Percentiles rank a stretch among this genome's conserved stretches.
Evolutionary conservation across 2,329 filamentous ascomycete species (phyloP).

Genomic region (Aaosphaeria pasadenensis): DNA sequence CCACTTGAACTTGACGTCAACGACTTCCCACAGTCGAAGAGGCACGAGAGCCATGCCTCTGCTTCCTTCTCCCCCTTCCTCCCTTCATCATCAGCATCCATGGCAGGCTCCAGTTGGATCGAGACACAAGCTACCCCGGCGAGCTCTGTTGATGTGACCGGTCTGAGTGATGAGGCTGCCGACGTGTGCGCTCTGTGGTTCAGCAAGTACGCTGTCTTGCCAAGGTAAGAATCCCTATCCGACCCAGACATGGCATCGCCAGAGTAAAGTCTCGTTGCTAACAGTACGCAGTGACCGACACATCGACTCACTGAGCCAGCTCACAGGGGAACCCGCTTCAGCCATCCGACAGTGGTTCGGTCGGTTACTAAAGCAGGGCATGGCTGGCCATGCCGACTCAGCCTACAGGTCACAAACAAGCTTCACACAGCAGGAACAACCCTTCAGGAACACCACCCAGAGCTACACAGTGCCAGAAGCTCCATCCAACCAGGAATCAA

Average conservation of each 20-base stretch:
- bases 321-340: slow-evolving; percentile 30
- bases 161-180: slow-evolving; percentile 34
- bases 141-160: slow-evolving; percentile 15
- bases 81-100: slow-evolving; percentile 3
- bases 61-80: slow-evolving; percentile 22
- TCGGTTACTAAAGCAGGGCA: slow-evolving; percentile 33
- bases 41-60: slow-evolving; percentile 23
- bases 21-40: slow-evolving; percentile 32
- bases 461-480: slow-evolving; percentile 12
- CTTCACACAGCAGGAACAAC: slow-evolving; percentile 20
- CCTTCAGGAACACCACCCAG: slow-evolving; percentile 9
- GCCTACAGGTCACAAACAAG: slow-evolving; percentile 38
- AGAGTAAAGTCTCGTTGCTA: slow-evolving; percentile 1
- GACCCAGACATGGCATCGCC: not conserved
- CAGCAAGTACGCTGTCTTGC: slow-evolving; percentile 34
- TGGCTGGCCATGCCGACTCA: slow-evolving; percentile 30
- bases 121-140: slow-evolving; percentile 18
- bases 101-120: slow-evolving; percentile 22
- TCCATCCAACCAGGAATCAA: slow-evolving; percentile 12
- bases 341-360: slow-evolving; percentile 37
- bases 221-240: slow-evolving; percentile 12
- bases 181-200: slow-evolving; percentile 39
- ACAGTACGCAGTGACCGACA: slow-evolving; percentile 24
- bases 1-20: slow-evolving; percentile 26
- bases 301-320: slow-evolving; percentile 34